Evolutionary conservation across 1,284 basidiomycete genomes (phyloP).

Genomic region (Leccinum pallidistipes): DNA sequence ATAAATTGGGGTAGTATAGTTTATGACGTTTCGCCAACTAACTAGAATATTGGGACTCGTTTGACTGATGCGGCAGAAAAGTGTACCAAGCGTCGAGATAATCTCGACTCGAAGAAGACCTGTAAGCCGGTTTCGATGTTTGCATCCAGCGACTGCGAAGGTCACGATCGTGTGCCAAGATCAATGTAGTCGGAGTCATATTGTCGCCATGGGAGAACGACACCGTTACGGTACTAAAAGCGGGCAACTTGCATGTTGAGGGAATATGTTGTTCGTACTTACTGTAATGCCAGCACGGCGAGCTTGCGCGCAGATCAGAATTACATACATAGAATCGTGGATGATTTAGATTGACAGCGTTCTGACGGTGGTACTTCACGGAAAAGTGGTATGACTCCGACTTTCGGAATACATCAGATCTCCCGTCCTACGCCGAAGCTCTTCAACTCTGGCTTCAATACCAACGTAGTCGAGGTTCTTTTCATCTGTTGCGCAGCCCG

Average conservation of each 20-base stretch:
- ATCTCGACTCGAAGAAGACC: neutral
- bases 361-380: too few species aligned
- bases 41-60: neutral
- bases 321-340: too few species aligned
- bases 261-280: too few species aligned
- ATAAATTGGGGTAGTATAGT: neutral
- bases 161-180: neutral
- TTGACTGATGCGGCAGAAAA: neutral
- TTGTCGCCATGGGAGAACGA: neutral
- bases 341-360: too few species aligned
- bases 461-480: too few species aligned
- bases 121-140: neutral
- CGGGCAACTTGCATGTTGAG: neutral
- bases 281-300: too few species aligned
- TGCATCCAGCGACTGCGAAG: neutral
- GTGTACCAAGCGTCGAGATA: neutral
- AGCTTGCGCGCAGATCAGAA: too few species aligned
- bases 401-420: too few species aligned
- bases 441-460: too few species aligned
- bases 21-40: neutral
- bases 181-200: neutral
- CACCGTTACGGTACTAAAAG: neutral
- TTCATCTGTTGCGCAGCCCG: too few species aligned
- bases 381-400: too few species aligned
- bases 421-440: too few species aligned